These are phyloP conservation scores for Lentinula aciculospora DNA, from an alignment of 768 basidiomycete genomes.

Conservation along the genomic window DNA sequence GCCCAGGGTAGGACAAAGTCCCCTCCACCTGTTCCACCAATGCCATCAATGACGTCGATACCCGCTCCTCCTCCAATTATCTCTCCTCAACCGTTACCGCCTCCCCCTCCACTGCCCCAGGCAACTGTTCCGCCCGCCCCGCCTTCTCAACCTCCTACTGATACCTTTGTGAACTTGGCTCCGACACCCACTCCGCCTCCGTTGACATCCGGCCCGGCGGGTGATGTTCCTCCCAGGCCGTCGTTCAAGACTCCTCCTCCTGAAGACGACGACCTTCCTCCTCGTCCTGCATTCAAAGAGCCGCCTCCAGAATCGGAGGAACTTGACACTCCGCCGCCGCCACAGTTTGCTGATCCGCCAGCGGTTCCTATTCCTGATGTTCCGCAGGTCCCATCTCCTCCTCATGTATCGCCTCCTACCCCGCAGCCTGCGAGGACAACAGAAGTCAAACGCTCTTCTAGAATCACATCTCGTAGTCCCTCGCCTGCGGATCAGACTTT, in stretches of 20 bases:
- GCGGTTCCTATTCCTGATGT: conserved; percentile 17
- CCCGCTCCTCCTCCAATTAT: conserved; percentile 18
- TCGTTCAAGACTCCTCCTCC: conserved; percentile 11
- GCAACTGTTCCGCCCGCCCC: conserved; percentile 16
- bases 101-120: conserved; percentile 11
- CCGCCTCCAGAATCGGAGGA: conserved; percentile 33
- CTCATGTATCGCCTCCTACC: conserved; percentile 45
- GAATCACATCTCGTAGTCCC: conserved; percentile 34
- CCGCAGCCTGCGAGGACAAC: conserved; percentile 26
- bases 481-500: conserved; percentile 24
- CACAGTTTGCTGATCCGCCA: conserved; percentile 33
- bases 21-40: conserved; percentile 17
- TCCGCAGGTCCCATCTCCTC: conserved; percentile 18
- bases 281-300: conserved; percentile 46
- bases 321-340: conserved; percentile 37
- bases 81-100: conserved; percentile 21
- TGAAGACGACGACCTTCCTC: conserved; percentile 24
- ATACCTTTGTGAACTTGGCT: not conserved
- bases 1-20: conserved; percentile 43
- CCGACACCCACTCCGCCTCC: not conserved
- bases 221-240: conserved; percentile 7
- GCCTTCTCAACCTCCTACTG: conserved; percentile 13
- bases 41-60: conserved; percentile 10
- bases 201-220: not conserved
- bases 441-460: conserved; percentile 29